phyloP scores from a whole-genome alignment of 805 yeast species.

The Sungouiozyma ichnusensis region DNA sequence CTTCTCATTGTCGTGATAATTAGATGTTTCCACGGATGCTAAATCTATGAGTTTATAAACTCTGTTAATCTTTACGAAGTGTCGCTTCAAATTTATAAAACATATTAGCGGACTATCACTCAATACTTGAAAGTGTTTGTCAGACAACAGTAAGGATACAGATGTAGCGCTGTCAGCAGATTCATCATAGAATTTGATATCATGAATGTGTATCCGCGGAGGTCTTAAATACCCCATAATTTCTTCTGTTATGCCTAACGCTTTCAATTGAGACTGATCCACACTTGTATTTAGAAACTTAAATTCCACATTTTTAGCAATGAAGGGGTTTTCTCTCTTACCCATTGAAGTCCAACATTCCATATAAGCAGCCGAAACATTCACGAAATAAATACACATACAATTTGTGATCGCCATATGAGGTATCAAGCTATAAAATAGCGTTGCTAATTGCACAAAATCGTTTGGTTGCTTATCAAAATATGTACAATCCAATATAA shows the following conservation, averaged over 20 bases:
- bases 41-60: constrained; percentile 34
- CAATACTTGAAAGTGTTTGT: constrained; percentile 47
- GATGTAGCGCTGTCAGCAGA: constrained; percentile 40
- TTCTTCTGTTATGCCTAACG: constrained; percentile 33
- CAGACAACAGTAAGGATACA: constrained; percentile 54
- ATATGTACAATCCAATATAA: constrained; percentile 59
- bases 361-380: constrained; percentile 25
- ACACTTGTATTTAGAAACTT: constrained; percentile 36
- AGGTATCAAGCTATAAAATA: constrained; percentile 40
- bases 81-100: background rate
- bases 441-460: constrained; percentile 9
- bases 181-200: constrained; percentile 41
- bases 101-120: constrained; percentile 33
- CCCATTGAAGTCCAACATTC: constrained; percentile 10
- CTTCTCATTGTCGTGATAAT: constrained; percentile 35
- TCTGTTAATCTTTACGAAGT: constrained; percentile 29
- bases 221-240: constrained; percentile 34
- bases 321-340: constrained; percentile 7
- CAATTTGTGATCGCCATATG: constrained; percentile 42
- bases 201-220: constrained; percentile 38
- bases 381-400: constrained; percentile 38
- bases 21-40: constrained; percentile 30
- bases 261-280: constrained; percentile 31
- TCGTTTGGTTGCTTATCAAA: constrained; percentile 24
- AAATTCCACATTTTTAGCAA: constrained; percentile 16